Evolutionary conservation across 805 yeast species (phyloP), one percentile per base, ranked within the genome.

Genomic region (Candida xyloterini): DNA sequence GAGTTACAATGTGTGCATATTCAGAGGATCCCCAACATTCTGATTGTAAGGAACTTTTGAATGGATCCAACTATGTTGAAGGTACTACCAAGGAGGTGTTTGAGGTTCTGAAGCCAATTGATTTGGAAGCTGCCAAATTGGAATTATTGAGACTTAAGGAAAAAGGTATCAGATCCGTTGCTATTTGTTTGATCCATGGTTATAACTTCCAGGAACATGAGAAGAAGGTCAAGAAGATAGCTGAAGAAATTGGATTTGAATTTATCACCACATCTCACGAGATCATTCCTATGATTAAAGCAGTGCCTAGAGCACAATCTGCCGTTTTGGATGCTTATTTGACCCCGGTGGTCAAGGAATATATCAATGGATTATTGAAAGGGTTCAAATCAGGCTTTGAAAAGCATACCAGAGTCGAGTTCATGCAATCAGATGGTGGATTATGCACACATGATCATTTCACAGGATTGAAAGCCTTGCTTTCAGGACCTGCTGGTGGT

Each of bases 401-500:
- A 27, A 38, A 44, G 16, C 43, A 49, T 30, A 63, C 67, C 6
- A 56, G 65, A 40, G 68, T 75, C 38, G 69, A 73, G 46, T 76
- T 76, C 57, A 76, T 76, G 81, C 79, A 74, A 53, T 69, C 76
- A 7, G 77, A 76, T 55, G 81, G 81, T 27, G 81, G 81, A 7
- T 61, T 76, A 35, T 71, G 74, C 43, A 73, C 74, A 4, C 72
- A 74, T 63, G 67, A 70, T 38, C 67, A 71, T 38, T 76, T 76
- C 51, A 67, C 77, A 4, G 81, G 81, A 3, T 57, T 76, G 38
- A 67, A 70, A 46, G 74, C 80, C 7, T 64, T 76, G 20, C 60
- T 76, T 22, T 74, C 80, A 2, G 81, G 81, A 4, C 81, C 81
- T 2, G 81, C 81, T 30, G 81, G 81, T 30, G 81, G 81, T 34